A percentile compares a stretch with the other conserved stretches of the same genome.
These are phyloP conservation scores for Auricularia sp. DNA, from an alignment of 768 basidiomycete species.

Conservation along the genomic window DNA sequence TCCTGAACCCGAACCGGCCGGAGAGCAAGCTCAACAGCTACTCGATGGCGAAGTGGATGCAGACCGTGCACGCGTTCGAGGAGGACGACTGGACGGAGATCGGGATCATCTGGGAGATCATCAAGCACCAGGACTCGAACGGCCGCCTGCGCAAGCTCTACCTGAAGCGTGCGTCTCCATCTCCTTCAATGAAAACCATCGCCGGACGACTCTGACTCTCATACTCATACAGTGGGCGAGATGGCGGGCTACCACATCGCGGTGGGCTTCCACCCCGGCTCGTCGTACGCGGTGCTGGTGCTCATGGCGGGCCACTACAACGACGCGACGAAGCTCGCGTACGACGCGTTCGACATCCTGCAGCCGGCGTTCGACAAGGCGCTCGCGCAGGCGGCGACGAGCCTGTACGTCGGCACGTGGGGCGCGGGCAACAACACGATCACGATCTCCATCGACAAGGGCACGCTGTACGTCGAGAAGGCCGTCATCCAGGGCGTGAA, in stretches of 20 bases:
- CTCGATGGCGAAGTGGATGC: constrained; percentile 22
- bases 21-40: constrained; percentile 15
- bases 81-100: constrained; percentile 12
- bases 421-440: constrained; percentile 5
- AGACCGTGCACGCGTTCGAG: constrained; percentile 19
- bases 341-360: constrained; percentile 16
- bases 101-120: constrained; percentile 13
- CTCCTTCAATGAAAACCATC: background rate
- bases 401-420: constrained; percentile 18
- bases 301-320: constrained; percentile 15
- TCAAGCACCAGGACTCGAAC: constrained; percentile 10
- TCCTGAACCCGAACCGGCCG: constrained; percentile 29
- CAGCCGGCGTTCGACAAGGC: constrained; percentile 18
- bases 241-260: constrained; percentile 17
- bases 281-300: constrained; percentile 20
- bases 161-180: constrained; percentile 17
- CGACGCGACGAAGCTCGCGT: constrained; percentile 15
- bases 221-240: constrained; percentile 13
- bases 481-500: constrained; percentile 12
- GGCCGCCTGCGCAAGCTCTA: constrained; percentile 14
- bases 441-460: constrained; percentile 10
- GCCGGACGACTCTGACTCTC: background rate
- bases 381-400: constrained; percentile 3
- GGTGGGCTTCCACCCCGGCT: constrained; percentile 17
- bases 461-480: constrained; percentile 13